These are phyloP conservation scores for Verticillium nonalfalfae DNA, from an alignment of 2,329 filamentous ascomycete species.

Conservation along the genomic window DNA sequence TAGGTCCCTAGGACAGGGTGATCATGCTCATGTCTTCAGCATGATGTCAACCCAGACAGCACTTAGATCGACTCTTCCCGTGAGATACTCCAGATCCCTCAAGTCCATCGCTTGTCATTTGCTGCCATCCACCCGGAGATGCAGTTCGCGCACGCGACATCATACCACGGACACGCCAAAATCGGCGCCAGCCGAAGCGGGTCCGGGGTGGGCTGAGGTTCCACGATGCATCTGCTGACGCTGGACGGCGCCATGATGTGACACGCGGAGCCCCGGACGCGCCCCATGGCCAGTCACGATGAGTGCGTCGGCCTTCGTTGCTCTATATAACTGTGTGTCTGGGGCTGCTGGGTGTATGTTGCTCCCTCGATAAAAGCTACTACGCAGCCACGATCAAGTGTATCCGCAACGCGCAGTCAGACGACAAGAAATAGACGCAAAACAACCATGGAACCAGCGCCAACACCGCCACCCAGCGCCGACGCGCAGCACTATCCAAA, in stretches of 20 bases:
- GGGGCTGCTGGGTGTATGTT: no score
- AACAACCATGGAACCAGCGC: background rate
- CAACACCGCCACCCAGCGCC: background rate
- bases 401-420: no score
- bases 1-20: no score
- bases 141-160: background rate
- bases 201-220: background rate
- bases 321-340: background rate
- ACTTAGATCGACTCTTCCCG: no score
- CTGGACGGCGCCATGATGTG: background rate
- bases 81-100: no score
- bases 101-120: no score
- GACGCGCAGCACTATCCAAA: background rate
- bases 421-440: no score
- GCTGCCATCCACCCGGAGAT: background rate
- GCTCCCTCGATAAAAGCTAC: background rate
- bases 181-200: background rate
- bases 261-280: background rate
- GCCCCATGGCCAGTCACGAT: background rate
- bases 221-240: background rate
- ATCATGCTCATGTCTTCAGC: no score
- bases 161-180: background rate
- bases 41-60: no score
- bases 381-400: no score
- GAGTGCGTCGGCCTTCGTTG: background rate